Evolutionary conservation across 495 filamentous ascomycete species (phyloP).

Genomic region (Annulohypoxylon moriforme): DNA sequence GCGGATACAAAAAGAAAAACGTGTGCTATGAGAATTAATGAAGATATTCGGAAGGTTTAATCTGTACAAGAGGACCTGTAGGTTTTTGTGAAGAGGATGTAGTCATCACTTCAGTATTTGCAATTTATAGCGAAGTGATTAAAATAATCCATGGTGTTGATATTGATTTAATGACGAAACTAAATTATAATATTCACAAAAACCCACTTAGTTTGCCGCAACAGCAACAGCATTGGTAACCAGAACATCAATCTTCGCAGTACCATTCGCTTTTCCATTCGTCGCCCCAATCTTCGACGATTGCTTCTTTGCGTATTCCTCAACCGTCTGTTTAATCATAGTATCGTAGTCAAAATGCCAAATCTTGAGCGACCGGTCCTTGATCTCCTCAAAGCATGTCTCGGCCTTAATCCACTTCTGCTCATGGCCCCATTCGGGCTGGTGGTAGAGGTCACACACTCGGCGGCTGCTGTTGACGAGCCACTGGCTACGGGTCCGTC

Average conservation of each 20-base stretch:
- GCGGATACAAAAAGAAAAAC: neutral
- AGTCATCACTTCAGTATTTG: too few species aligned
- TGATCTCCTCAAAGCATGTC: conserved; percentile 49
- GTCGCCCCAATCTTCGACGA: neutral
- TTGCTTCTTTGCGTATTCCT: conserved; percentile 21
- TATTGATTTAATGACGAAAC: neutral
- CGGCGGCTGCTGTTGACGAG: conserved; percentile 50
- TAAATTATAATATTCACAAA: neutral
- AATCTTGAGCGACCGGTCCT: conserved; percentile 49
- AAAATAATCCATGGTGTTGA: too few species aligned
- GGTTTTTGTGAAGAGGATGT: too few species aligned
- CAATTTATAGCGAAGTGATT: too few species aligned
- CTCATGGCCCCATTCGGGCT: conserved; percentile 41
- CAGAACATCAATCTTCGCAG: neutral
- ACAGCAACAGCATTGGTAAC: neutral
- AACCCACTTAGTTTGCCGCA: conserved; percentile 14
- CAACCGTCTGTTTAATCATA: conserved; percentile 42
- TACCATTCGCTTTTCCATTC: neutral
- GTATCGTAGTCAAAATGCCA: conserved; percentile 49
- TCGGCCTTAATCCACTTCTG: conserved; percentile 47
- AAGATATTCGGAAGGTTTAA: too few species aligned
- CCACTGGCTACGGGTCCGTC: conserved; percentile 48
- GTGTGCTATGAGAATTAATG: neutral
- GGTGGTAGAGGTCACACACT: conserved; percentile 47
- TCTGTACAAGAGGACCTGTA: too few species aligned